Percentiles rank a stretch among this genome's conserved stretches.
phyloP scores from a whole-genome alignment of 2,329 filamentous ascomycete species.

The Xylaria digitata region DNA sequence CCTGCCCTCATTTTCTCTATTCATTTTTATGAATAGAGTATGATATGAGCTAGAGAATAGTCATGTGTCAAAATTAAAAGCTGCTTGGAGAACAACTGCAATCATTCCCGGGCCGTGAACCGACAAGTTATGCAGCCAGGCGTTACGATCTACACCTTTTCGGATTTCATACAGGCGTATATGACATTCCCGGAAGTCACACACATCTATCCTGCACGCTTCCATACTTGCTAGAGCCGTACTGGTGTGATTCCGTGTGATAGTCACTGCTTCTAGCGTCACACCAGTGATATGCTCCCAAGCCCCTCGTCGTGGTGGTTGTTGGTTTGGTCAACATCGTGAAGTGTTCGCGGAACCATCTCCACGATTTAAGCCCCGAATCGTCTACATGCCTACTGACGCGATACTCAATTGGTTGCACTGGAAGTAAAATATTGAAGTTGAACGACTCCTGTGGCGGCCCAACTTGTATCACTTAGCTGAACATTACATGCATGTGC shows the following conservation, averaged over 20 bases:
- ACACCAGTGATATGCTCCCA: background rate
- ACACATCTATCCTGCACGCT: conserved; percentile 13
- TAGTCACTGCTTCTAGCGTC: conserved; percentile 11
- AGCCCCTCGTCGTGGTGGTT: background rate
- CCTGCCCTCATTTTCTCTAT: background rate
- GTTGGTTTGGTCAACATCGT: background rate
- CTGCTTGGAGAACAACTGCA: background rate
- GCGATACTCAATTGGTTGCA: conserved; percentile 7
- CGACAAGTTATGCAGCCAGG: conserved; percentile 26
- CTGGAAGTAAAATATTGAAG: background rate
- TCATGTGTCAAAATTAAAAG: background rate
- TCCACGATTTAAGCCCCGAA: background rate
- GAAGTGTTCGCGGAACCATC: conserved; percentile 4
- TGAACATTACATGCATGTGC: background rate
- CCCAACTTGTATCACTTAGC: background rate
- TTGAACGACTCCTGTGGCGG: background rate
- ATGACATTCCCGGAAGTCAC: conserved; percentile 17
- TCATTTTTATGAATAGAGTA: background rate
- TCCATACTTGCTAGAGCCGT: conserved; percentile 11
- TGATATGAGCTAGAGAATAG: background rate
- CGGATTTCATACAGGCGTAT: conserved; percentile 1
- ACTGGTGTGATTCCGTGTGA: conserved; percentile 17
- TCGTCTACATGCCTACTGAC: conserved; percentile 2
- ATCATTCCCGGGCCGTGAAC: conserved; percentile 1
- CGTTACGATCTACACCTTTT: conserved; percentile 6